Evolutionary conservation across 179 eudicot genomes (phyloP), one percentile per base, ranked within the genome.

Genomic region (Amaranthus tricolor): DNA sequence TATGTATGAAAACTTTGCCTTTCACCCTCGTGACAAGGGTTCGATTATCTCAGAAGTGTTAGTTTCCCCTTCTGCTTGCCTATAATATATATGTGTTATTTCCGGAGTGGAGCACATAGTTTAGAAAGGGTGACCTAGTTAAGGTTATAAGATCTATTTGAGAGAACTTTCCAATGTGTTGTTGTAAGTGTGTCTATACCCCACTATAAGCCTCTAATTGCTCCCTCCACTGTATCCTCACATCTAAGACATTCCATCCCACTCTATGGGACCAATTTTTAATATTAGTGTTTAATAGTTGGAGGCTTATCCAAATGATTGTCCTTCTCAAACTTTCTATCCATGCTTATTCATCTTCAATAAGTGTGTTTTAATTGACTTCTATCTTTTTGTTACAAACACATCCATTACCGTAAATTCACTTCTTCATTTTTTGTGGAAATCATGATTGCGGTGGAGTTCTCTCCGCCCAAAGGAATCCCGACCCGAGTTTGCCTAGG

Each of bases 151-250:
- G 44, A 51, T 66, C 61, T 19, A 0, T 63, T 50, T 63, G 50
- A 11, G 50, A 31, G 58, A 71, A 50, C 62, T 50, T 45, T 76
- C 48, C 53, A 59, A 61, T 19, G 50, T 60, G 50, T 60, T 68
- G 21, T 15, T 12, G 56, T 67, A 17, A 75, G 6, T n/a, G 43
- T 71, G 40, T 44, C 56, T 21, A 16, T 20, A 24, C 19, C 75
- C 70, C 65, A 62, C 55, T 44, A 47, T 61, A 45, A 77, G 52
- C 63, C 62, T 52, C 53, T 51, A 47, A 31, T 70, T 70, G 60
- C 31, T 15, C 52, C 68, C 16, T 52, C 67, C 48, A 54, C 52
- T 52, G 44, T 59, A 50, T 66, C 77, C 43, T 58, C 43, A 45
- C 56, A 58, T 21, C 44, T 40, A 53, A 16, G n/a, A 54, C 75